phyloP scores from a whole-genome alignment of 495 filamentous ascomycete species.

The Penicillium riverlandense region DNA sequence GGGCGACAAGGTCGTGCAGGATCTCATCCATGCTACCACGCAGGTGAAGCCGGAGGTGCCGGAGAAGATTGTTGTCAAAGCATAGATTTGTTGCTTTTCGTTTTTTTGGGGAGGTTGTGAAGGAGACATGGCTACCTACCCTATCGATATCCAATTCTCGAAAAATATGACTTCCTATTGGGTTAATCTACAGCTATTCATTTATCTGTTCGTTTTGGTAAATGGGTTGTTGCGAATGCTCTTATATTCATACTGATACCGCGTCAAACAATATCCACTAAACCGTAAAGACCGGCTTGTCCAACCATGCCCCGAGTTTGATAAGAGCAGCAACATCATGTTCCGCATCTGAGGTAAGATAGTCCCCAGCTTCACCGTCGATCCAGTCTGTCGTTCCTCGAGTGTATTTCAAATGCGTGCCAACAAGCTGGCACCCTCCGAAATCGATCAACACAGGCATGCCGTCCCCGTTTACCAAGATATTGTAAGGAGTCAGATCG shows the following conservation, averaged over 20 bases:
- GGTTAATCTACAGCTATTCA: too few relatives aligned
- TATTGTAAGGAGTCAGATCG: conserved; percentile 30
- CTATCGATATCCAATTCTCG: conserved; percentile 22
- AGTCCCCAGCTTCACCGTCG: conserved; percentile 18
- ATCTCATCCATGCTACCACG: conserved; percentile 71
- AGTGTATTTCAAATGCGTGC: conserved; percentile 10
- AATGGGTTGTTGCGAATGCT: too few relatives aligned
- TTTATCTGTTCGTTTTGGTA: too few relatives aligned
- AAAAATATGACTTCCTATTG: conserved; percentile 14
- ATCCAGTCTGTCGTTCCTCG: conserved; percentile 25
- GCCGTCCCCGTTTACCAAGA: conserved; percentile 18
- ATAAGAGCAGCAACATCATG: conserved; percentile 22
- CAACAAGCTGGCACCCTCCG: conserved; percentile 16
- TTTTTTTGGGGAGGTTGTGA: neutral
- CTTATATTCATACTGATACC: too few relatives aligned
- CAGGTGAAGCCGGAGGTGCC: conserved; percentile 69
- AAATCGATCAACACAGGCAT: conserved; percentile 31
- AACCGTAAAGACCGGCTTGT: neutral
- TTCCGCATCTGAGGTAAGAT: conserved; percentile 19
- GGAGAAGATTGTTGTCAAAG: conserved; percentile 38
- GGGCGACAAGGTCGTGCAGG: conserved; percentile 70
- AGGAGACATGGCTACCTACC: too few relatives aligned
- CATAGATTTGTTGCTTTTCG: conserved; percentile 21
- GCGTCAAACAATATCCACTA: too few relatives aligned
- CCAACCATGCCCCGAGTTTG: conserved; percentile 18